phyloP scores from a whole-genome alignment of 2,329 filamentous ascomycete species.

The Exophiala bonariae region DNA sequence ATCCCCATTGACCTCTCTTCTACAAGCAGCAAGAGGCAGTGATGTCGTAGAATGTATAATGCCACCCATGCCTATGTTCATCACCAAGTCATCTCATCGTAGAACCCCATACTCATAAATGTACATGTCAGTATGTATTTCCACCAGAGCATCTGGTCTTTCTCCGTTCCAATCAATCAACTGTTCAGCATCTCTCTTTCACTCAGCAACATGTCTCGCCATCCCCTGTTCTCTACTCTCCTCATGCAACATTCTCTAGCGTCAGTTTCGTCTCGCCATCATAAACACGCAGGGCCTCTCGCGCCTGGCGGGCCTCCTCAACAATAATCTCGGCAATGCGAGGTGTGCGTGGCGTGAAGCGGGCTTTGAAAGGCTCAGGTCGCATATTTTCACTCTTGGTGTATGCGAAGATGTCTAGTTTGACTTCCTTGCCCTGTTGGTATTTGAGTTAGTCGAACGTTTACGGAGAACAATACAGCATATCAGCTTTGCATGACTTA shows the following conservation, averaged over 20 bases:
- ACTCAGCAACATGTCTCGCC: too few species aligned
- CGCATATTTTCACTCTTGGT: slow-evolving; percentile 10
- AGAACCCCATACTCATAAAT: too few species aligned
- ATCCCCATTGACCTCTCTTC: too few species aligned
- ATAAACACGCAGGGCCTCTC: slow-evolving; percentile 13
- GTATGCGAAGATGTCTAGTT: slow-evolving; percentile 16
- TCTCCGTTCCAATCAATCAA: too few species aligned
- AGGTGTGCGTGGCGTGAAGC: slow-evolving; percentile 13
- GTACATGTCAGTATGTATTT: too few species aligned
- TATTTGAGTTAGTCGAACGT: not conserved
- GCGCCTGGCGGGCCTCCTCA: slow-evolving; percentile 9
- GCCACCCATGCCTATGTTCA: too few species aligned
- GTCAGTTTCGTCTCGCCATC: slow-evolving; percentile 21
- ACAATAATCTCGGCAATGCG: slow-evolving; percentile 15
- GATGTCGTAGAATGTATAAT: too few species aligned
- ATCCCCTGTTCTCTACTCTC: too few species aligned
- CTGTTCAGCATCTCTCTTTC: too few species aligned
- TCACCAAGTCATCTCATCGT: too few species aligned
- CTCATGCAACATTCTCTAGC: slow-evolving; percentile 5
- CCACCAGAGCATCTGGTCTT: too few species aligned
- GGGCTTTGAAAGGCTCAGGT: slow-evolving; percentile 8
- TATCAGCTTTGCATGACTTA: slow-evolving; percentile 6
- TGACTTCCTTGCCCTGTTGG: slow-evolving; percentile 6
- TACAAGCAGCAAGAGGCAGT: too few species aligned
- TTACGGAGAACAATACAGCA: not conserved